These are phyloP conservation scores for Solanum chiquidenum DNA, from an alignment of 257 asterid species.

Conservation along the genomic window DNA sequence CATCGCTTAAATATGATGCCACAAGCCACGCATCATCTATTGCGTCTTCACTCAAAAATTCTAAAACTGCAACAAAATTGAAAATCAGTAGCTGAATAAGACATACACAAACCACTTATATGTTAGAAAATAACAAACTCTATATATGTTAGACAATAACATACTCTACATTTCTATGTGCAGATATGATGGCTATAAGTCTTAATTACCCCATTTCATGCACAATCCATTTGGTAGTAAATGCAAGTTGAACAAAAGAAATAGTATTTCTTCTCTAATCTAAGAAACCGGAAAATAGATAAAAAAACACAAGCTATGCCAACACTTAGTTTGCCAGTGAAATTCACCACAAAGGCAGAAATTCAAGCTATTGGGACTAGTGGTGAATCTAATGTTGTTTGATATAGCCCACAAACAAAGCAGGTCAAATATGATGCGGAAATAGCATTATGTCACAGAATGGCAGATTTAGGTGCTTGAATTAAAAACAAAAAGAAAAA, in stretches of 20 bases:
- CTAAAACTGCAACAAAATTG: conserved; percentile 49
- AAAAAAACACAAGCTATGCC: not conserved
- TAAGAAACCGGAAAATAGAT: not conserved
- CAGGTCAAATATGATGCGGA: not conserved
- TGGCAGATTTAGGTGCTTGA: not conserved
- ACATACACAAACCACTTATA: not conserved
- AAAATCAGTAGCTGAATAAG: not conserved
- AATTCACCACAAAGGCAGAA: not conserved
- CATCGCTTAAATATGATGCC: conserved; percentile 62
- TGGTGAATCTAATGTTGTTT: not conserved
- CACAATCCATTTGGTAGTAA: not conserved
- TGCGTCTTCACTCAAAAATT: conserved; percentile 68
- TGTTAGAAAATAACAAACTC: not conserved
- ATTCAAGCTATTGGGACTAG: not conserved
- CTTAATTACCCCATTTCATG: not conserved
- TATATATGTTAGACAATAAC: not conserved
- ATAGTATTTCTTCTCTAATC: not conserved
- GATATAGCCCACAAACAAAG: not conserved
- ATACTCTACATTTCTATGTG: not conserved
- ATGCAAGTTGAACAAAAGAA: not conserved
- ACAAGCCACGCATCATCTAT: conserved; percentile 69
- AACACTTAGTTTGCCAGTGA: not conserved
- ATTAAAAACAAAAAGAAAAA: too few relatives aligned
- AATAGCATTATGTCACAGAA: not conserved
- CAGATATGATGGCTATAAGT: not conserved